phyloP scores from a whole-genome alignment of 2,329 filamentous ascomycete genomes.

The Nannizzia gypsea region DNA sequence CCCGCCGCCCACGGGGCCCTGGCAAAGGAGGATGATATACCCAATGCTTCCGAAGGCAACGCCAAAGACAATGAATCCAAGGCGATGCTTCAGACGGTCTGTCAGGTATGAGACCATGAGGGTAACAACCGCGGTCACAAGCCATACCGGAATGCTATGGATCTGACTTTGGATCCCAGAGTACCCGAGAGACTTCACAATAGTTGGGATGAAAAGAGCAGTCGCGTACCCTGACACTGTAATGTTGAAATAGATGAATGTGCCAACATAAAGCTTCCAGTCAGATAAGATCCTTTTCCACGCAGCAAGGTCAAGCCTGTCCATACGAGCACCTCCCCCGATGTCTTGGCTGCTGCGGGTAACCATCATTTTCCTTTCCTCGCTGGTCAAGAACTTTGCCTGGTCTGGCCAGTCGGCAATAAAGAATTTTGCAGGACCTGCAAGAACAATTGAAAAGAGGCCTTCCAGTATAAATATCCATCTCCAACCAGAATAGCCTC shows the following conservation, averaged over 20 bases:
- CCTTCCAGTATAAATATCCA: conserved; percentile 31
- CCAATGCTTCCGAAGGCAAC: conserved; percentile 23
- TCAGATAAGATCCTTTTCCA: conserved; percentile 22
- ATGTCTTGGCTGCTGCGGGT: conserved; percentile 18
- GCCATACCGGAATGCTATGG: conserved; percentile 23
- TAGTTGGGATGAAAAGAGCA: conserved; percentile 5
- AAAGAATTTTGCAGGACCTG: conserved; percentile 19
- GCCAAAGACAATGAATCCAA: conserved; percentile 24
- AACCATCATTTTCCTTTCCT: conserved; percentile 20
- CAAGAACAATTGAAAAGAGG: conserved; percentile 22
- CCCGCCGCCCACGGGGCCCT: conserved; percentile 12
- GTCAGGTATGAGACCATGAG: conserved; percentile 24
- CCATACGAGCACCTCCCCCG: conserved; percentile 20
- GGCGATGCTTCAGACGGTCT: conserved; percentile 23
- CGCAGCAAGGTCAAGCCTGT: conserved; percentile 21
- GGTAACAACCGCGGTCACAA: conserved; percentile 17
- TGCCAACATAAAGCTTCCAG: conserved; percentile 25
- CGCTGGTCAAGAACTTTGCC: conserved; percentile 22
- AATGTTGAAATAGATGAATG: conserved; percentile 36
- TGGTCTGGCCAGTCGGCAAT: conserved; percentile 25
- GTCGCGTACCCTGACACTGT: conserved; percentile 26
- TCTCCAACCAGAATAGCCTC: conserved; percentile 21
- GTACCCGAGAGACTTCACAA: conserved; percentile 21
- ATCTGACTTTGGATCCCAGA: conserved; percentile 28
- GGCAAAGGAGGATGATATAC: conserved; percentile 26